Evolutionary conservation across 2,329 filamentous ascomycete genomes (phyloP).

Genomic region (Sordariomycetes sp.): DNA sequence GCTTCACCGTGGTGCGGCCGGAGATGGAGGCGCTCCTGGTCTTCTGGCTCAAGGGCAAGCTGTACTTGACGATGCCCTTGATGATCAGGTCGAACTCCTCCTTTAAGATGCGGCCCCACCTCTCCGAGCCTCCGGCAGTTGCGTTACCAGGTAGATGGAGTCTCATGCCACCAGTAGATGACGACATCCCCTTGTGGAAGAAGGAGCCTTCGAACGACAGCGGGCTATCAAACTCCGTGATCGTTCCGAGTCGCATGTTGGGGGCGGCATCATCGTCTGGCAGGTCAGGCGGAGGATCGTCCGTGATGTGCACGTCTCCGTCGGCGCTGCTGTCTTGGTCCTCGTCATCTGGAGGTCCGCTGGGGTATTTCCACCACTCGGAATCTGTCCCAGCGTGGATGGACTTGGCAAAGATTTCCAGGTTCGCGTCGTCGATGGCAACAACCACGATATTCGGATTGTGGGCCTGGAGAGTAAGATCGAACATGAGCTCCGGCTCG

Average conservation of each 20-base stretch:
- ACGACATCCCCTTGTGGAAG: constrained; percentile 61
- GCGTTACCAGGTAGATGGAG: constrained; percentile 77
- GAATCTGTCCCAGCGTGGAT: constrained; percentile 67
- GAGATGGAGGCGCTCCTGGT: constrained; percentile 49
- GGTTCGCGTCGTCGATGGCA: constrained; percentile 73
- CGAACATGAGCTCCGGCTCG: constrained; percentile 90
- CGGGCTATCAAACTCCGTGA: constrained; percentile 77
- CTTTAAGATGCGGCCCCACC: constrained; percentile 84
- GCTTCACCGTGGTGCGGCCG: constrained; percentile 48
- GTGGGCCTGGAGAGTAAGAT: constrained; percentile 75
- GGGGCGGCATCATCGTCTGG: constrained; percentile 59
- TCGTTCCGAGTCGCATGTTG: constrained; percentile 85
- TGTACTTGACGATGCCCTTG: constrained; percentile 82
- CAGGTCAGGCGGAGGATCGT: constrained; percentile 39
- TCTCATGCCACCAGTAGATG: constrained; percentile 74
- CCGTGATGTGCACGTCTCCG: constrained; percentile 10
- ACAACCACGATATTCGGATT: constrained; percentile 92
- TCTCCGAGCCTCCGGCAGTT: constrained; percentile 72
- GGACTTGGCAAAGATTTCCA: constrained; percentile 92
- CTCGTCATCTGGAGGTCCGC: constrained; percentile 9
- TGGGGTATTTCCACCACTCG: constrained; percentile 42
- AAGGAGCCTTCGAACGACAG: constrained; percentile 85
- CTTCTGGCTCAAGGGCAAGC: constrained; percentile 49
- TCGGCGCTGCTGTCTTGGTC: constrained; percentile 1
- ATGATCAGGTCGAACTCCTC: constrained; percentile 92